Conservation (phyloP, 2,329 filamentous ascomycete genomes). For the Cylindrodendrum hubeiense region DNA sequence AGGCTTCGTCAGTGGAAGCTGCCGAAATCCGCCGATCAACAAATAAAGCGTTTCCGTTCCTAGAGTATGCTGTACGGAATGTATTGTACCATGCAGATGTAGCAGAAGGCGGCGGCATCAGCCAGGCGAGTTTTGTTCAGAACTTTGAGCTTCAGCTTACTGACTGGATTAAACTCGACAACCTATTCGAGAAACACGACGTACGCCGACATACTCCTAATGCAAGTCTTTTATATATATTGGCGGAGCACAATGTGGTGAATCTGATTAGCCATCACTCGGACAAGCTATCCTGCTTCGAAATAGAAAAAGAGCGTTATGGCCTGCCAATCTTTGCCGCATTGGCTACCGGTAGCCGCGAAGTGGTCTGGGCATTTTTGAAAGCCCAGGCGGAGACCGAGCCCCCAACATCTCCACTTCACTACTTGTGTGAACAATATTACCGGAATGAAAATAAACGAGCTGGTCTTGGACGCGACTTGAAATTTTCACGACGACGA, state of each 20-base stretch:
- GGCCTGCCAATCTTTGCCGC: conserved; percentile 28
- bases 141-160: accelerated
- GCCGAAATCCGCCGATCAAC: not conserved
- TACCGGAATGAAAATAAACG: not conserved
- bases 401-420: not conserved
- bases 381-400: not conserved
- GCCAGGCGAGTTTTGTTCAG: not conserved
- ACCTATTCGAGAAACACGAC: not conserved
- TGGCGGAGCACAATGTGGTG: conserved; percentile 26
- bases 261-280: not conserved
- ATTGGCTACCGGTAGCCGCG: conserved; percentile 6
- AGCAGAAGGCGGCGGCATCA: not conserved
- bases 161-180: not conserved
- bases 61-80: conserved; percentile 24
- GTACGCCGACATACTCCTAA: not conserved
- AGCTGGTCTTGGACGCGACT: not conserved
- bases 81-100: conserved; percentile 26
- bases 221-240: conserved; percentile 18
- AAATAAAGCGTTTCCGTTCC: conserved; percentile 17
- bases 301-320: conserved; percentile 15
- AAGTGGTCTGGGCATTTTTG: not conserved
- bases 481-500: conserved; percentile 6
- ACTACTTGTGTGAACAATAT: not conserved
- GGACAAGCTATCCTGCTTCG: accelerated
- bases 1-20: not conserved